These are phyloP conservation scores for Pythium guiyangense DNA, from an alignment of 352 stramenopile genomes.

Conservation along the genomic window DNA sequence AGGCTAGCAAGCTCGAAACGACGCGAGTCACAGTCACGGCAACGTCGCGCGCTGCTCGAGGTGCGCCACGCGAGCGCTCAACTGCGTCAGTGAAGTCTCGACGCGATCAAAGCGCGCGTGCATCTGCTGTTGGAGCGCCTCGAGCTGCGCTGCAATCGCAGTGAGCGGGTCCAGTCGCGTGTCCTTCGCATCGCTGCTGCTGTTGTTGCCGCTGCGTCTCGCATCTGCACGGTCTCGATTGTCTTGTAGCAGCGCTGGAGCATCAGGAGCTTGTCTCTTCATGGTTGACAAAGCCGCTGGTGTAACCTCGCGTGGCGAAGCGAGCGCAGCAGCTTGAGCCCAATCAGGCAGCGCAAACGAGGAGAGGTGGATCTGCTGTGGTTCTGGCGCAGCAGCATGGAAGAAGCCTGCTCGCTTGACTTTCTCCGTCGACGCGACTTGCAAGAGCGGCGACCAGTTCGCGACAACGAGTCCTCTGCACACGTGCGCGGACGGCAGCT, in stretches of 20 bases:
- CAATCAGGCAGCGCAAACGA: conserved; percentile 47
- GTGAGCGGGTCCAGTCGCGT: conserved; percentile 3
- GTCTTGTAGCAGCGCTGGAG: too few species aligned
- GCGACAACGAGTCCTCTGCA: conserved; percentile 42
- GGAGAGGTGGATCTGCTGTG: too few species aligned
- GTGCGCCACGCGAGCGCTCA: conserved; percentile 28
- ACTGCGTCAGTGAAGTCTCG: conserved; percentile 31
- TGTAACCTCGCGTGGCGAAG: not conserved
- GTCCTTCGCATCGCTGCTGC: not conserved
- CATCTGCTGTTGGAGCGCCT: conserved; percentile 38
- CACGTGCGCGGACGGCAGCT: conserved; percentile 34
- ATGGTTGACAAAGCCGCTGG: too few species aligned
- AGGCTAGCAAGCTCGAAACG: too few species aligned
- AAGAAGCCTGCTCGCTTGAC: too few species aligned
- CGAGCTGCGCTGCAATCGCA: conserved; percentile 26
- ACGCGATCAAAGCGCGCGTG: conserved; percentile 50
- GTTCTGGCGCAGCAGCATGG: too few species aligned
- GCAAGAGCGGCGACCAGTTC: conserved; percentile 37
- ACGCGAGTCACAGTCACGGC: too few species aligned
- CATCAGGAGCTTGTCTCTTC: too few species aligned
- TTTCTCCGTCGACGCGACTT: too few species aligned
- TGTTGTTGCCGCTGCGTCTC: conserved; percentile 16
- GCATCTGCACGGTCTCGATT: not conserved
- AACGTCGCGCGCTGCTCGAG: too few species aligned
- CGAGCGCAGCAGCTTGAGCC: not conserved